Evolutionary conservation across 768 basidiomycete species (phyloP), one percentile per base, ranked within the genome.

Genomic region (Boletales sp.): DNA sequence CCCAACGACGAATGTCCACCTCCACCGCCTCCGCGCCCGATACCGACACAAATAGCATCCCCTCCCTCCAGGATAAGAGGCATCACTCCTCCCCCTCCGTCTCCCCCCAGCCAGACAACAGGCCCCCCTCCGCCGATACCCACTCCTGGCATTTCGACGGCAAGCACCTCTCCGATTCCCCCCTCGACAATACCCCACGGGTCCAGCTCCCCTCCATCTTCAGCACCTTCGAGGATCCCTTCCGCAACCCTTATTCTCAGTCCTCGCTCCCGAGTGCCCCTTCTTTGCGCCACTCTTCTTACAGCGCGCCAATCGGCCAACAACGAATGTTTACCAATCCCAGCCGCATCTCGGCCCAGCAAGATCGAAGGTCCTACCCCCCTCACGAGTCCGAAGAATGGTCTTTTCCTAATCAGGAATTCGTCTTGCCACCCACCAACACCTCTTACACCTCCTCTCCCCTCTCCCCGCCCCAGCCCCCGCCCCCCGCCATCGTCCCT

Each of bases 161-260:
- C 53, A 76, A 76, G 46, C 60, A 73, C 33, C 66, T 72, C 48
- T 60, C 65, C 48, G 77, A 77, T 50, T 51, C 73, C n/a, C 55
- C 63, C 32, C 61, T 60, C 60, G 76, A 78, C 49, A 73, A 76
- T 48, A 60, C 70, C 34, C 43, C 50, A 48, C 81, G 80, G 65
- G 83, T 87, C 50, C 81, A 84, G 69, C 75, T 89, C 15, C 87
- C 86, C 15, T 85, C 86, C 60, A 86, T 88, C 57, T 86, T 85
- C 56, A 79, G 81, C 31, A 76, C 80, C 30, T 83, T 87, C 54
- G 81, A 83, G 64, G 84, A 84, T 63, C 72, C 74, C 21, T 69
- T 78, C 63, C 66, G 76, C 51, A 70, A 69, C 57, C 14, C 33
- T 34, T 78, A 77, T 57, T 71, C 78, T 41, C 72, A 72, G 46